phyloP scores from a whole-genome alignment of 2,329 filamentous ascomycete genomes.

The Pseudogymnoascus sp. region DNA sequence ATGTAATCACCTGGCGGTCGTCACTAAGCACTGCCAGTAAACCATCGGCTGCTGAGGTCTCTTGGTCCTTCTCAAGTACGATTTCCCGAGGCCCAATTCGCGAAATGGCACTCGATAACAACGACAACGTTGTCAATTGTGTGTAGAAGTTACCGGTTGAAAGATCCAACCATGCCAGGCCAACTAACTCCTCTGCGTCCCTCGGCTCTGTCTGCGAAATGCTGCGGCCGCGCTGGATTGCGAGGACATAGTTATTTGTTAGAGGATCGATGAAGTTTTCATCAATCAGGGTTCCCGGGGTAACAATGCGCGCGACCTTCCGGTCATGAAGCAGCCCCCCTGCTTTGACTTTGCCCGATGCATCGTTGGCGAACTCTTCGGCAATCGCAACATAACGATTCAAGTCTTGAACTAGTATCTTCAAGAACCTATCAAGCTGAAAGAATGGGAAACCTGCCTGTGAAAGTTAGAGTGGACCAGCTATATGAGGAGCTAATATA shows the following conservation, averaged over 20 bases:
- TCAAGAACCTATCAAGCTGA: conserved; percentile 86
- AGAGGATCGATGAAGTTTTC: conserved; percentile 95
- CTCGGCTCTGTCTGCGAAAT: not conserved
- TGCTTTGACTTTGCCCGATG: conserved; percentile 59
- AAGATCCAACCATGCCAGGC: conserved; percentile 87
- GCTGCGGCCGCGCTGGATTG: conserved; percentile 52
- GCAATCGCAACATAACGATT: conserved; percentile 88
- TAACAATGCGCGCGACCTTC: conserved; percentile 77
- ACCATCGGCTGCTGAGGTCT: conserved; percentile 45
- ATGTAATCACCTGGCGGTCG: conserved; percentile 69
- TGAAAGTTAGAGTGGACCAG: not conserved
- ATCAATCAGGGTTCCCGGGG: conserved; percentile 90
- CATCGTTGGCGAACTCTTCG: conserved; percentile 77
- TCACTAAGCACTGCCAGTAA: conserved; percentile 63
- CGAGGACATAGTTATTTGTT: conserved; percentile 85
- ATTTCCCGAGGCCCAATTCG: conserved; percentile 80
- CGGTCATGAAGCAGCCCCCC: conserved; percentile 80
- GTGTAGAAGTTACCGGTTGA: conserved; percentile 94
- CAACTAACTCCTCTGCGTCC: conserved; percentile 39
- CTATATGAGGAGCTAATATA: conserved; percentile 29
- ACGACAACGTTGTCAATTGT: conserved; percentile 60
- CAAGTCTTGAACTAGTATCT: conserved; percentile 83
- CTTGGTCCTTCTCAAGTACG: conserved; percentile 61
- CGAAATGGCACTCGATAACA: conserved; percentile 71
- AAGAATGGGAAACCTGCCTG: conserved; percentile 88